Evolutionary conservation across 2,329 filamentous ascomycete species (phyloP), one percentile per base, ranked within the genome.

Genomic region (Apiospora hydei): DNA sequence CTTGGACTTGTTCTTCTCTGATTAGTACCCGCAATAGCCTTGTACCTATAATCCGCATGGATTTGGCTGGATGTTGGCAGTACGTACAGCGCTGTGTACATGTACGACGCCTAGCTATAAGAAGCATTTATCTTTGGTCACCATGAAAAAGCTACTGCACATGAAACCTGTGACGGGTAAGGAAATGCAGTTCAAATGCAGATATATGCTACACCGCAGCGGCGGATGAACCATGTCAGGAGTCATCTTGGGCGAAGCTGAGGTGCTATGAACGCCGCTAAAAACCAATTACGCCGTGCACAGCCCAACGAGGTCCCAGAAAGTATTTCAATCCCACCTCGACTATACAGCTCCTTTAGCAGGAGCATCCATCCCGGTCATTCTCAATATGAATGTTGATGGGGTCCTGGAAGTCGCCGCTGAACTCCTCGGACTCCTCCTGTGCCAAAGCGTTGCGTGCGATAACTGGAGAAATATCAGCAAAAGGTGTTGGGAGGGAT

Each of bases 381-480:
- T 94, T 95, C 84, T 98, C 95, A 77, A 98, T 93, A 84, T 98
- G 94, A 82, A 99, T 98, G 83, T 98, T 97, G 85, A 99, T 98
- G 69, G 96, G 96, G 82, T 98, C 96, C 79, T 95, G 94, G 86
- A 98, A 99, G 82, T 98, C 96, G 73, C 95, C 95, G 82, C 93
- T 97, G 84, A 97, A 99, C 83, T 99, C 96, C 82, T 98, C 96
- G 1, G 95, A 96, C 84, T 98, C 96, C 85, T 99, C 96, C 84
- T 99, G 96, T 24, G 94, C 94, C 64, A 99, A 89, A 24, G 96
- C 96, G 81, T 98, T 98, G 80, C 95, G 92, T 77, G 96, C 96
- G 82, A 99, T 99, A 67, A 98, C 96, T 98, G 70, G 41, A 46
- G n/a, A 46, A 13, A 30, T 18, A 21, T 47, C 14, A 47, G 41